Percentiles rank a stretch among this genome's conserved stretches.
Conservation (phyloP, 2,329 filamentous ascomycete species). For the Phyllosticta citrichinensis region DNA sequence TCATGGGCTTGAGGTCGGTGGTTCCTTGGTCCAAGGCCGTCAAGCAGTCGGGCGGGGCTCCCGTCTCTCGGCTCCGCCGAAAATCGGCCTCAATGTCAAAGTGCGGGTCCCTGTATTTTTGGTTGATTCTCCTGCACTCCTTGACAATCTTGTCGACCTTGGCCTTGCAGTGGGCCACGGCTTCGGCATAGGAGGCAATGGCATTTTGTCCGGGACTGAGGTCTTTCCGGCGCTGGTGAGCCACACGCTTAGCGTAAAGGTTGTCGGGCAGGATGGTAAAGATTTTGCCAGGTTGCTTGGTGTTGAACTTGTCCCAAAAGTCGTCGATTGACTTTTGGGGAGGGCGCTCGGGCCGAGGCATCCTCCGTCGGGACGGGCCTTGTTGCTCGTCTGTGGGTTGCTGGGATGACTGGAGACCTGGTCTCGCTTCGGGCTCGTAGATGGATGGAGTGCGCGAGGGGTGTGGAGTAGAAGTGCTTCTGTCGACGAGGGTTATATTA, state of each 20-base stretch:
- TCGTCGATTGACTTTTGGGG: slow-evolving; percentile 59
- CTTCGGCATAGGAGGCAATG: slow-evolving; percentile 60
- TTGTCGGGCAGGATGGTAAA: slow-evolving; percentile 60
- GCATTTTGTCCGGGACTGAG: slow-evolving; percentile 42
- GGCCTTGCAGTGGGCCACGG: slow-evolving; percentile 55
- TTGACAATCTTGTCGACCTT: slow-evolving; percentile 46
- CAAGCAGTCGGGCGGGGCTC: slow-evolving; percentile 37
- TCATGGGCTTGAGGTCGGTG: slow-evolving; percentile 48
- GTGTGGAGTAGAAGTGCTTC: slow-evolving; percentile 11
- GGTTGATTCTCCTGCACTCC: slow-evolving; percentile 64
- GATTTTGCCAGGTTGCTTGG: slow-evolving; percentile 61
- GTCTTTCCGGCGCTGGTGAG: slow-evolving; percentile 34
- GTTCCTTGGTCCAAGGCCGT: slow-evolving; percentile 30
- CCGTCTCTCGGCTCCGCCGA: slow-evolving; percentile 30
- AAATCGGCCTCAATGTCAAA: slow-evolving; percentile 74
- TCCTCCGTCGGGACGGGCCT: slow-evolving; percentile 16
- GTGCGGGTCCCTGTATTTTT: slow-evolving; percentile 73
- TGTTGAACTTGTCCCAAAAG: slow-evolving; percentile 60
- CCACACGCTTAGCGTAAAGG: slow-evolving; percentile 43
- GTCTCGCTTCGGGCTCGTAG: slow-evolving; percentile 14
- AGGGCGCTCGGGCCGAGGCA: slow-evolving; percentile 17
- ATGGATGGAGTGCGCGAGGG: slow-evolving; percentile 28
- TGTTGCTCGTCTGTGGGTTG: not conserved
- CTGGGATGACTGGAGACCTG: slow-evolving; percentile 12
- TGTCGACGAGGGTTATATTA: slow-evolving; percentile 5